Evolutionary conservation across 2,329 filamentous ascomycete species (phyloP).

Genomic region (Emmonsia crescens): DNA sequence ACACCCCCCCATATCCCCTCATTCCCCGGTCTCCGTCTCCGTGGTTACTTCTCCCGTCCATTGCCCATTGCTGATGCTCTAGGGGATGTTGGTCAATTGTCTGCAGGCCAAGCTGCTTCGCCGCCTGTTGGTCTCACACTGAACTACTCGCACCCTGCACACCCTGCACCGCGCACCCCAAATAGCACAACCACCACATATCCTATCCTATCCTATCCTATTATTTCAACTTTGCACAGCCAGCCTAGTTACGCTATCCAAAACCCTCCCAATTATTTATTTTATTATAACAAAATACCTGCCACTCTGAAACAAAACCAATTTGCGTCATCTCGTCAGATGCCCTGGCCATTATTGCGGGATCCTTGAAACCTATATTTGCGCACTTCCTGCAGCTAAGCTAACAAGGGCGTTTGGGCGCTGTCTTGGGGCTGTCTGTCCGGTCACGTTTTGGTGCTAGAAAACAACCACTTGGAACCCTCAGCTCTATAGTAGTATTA

Average conservation of each 20-base stretch:
- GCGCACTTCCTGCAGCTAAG: not conserved
- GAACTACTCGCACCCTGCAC: not conserved
- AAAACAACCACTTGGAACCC: not conserved
- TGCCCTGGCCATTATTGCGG: not conserved
- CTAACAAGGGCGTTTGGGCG: not conserved
- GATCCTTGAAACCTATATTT: not conserved
- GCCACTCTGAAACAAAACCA: too few relatives aligned
- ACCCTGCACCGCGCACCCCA: too few relatives aligned
- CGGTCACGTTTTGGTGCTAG: not conserved
- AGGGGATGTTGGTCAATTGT: conserved; percentile 7
- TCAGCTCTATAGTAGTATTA: not conserved
- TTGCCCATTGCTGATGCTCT: conserved; percentile 2
- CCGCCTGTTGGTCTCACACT: conserved; percentile 25
- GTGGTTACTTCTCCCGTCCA: not conserved
- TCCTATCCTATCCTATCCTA: not conserved
- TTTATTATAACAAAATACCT: not conserved
- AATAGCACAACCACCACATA: not conserved
- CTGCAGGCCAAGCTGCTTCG: conserved; percentile 24
- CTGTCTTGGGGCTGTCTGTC: not conserved
- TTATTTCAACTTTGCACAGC: not conserved
- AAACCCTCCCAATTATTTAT: not conserved
- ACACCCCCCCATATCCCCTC: not conserved
- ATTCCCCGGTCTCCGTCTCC: not conserved
- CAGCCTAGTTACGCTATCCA: not conserved
- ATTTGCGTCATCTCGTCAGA: not conserved